Conservation (phyloP, 495 filamentous ascomycete genomes). For the Polyplosphaeria fusca region DNA sequence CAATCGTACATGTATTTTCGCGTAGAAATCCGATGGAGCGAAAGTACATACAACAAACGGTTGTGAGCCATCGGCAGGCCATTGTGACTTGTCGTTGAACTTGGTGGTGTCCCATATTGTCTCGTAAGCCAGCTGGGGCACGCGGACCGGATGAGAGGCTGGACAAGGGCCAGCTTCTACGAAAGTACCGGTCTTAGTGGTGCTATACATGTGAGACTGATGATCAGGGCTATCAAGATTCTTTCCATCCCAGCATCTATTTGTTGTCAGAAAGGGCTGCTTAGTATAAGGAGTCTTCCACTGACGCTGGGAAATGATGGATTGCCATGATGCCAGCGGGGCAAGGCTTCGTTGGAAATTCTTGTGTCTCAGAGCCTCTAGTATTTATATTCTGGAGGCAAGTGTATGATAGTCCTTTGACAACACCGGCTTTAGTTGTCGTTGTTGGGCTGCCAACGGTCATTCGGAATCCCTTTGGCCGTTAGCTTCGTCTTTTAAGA, state of each 20-base stretch:
- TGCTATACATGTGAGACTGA: slow-evolving; percentile 12
- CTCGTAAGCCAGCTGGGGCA: slow-evolving; percentile 20
- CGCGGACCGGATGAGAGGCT: slow-evolving; percentile 17
- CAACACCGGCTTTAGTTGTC: background rate
- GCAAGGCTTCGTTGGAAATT: slow-evolving; percentile 22
- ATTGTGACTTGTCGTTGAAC: slow-evolving; percentile 20
- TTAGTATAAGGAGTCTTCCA: slow-evolving; percentile 48
- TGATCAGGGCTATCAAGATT: slow-evolving; percentile 55
- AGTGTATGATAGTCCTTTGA: slow-evolving; percentile 30
- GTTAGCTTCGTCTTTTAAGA: slow-evolving; percentile 22
- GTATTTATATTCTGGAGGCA: slow-evolving; percentile 19
- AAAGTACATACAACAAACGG: slow-evolving; percentile 20
- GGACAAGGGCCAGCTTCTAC: slow-evolving; percentile 17
- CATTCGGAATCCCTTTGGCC: slow-evolving; percentile 50
- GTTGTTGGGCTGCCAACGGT: slow-evolving; percentile 44
- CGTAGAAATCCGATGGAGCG: slow-evolving; percentile 1
- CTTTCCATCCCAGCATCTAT: slow-evolving; percentile 50
- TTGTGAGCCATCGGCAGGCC: slow-evolving; percentile 22
- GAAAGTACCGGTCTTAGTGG: slow-evolving; percentile 15
- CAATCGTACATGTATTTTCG: background rate
- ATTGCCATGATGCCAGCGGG: slow-evolving; percentile 18
- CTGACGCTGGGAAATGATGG: slow-evolving; percentile 36
- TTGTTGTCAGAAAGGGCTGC: background rate
- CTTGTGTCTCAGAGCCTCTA: slow-evolving; percentile 14
- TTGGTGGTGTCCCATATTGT: slow-evolving; percentile 16